Base-by-base conservation (phyloP, 176 grass and related monocot species). In the Aegilops umbellulata region DNA sequence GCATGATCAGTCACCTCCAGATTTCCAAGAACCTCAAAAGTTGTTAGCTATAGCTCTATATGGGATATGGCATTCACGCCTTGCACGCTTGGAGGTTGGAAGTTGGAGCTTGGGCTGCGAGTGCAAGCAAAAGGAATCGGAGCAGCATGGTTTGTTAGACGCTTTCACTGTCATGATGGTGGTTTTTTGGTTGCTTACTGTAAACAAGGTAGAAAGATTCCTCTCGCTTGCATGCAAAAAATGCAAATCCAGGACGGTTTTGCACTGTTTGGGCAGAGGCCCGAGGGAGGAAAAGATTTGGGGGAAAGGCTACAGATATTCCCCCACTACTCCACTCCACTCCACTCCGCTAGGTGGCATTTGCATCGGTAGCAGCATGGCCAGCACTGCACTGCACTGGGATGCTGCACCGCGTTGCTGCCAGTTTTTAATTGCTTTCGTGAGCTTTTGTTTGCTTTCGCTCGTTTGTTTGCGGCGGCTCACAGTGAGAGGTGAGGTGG, bases 171-270 rank as follows among this genome's bases (percentile, higher is more conserved):
- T n/a, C 41, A 31, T 22, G 60, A 58, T 25, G 82, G 66, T 60
- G 46, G 20, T 58, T 57, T 41, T 76, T 53, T 79, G 51, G 17
- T 55, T 55, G 8, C 8, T 26, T 16, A 6, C 31, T 26, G 20
- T 63, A 83, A 64, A 74, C 47, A 83, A 11, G 15, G 10, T 35
- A 6, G 16, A 31, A 60, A 90, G 74, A 90, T 90, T 90, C 89
- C 44, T 44, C 41, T 44, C 41, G 11, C 0, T 44, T 46, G 42
- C 42, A 46, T 46, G 42, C 42, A 44, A 44, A 42, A 42, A 44
- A 12, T 31, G 79, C 35, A 17, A 69, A 82, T 64, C 79, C 83
- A 83, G 60, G 14, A 75, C 60, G 8, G 70, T 16, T 76, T 8
- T 53, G 46, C 47, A 35, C 65, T 16, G 74, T 73, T 84, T 16